phyloP scores from a whole-genome alignment of 2,329 filamentous ascomycete species.

The Colletotrichum gloeosporioides region DNA sequence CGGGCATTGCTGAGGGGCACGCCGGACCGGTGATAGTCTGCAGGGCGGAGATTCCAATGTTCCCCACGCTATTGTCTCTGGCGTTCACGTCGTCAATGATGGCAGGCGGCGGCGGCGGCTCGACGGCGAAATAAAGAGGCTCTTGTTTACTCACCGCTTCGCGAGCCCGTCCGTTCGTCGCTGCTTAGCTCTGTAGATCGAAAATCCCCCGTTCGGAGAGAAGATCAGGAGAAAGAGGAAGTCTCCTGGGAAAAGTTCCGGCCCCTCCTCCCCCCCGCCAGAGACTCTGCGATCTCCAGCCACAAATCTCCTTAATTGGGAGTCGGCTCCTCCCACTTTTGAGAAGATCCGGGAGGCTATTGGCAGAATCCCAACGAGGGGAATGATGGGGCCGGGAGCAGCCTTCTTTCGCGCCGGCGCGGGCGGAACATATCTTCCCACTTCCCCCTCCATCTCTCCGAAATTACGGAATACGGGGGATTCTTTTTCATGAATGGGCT shows the following conservation, averaged over 20 bases:
- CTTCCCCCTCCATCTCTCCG: background rate
- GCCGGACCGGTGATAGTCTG: background rate
- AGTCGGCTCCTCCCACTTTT: background rate
- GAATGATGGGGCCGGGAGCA: slow-evolving; percentile 1
- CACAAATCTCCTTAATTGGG: background rate
- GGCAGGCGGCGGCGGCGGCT: background rate
- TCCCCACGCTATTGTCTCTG: background rate
- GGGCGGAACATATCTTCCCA: background rate
- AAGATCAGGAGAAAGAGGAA: background rate
- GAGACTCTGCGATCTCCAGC: background rate
- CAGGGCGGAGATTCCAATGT: background rate
- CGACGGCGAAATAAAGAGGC: background rate
- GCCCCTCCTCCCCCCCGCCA: background rate
- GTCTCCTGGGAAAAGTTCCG: background rate
- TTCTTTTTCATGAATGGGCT: background rate
- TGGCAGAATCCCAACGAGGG: background rate
- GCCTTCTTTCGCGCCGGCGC: background rate
- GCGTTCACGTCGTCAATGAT: background rate
- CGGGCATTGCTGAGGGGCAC: background rate
- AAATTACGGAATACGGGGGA: background rate
- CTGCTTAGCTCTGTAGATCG: background rate
- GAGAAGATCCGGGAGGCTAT: background rate
- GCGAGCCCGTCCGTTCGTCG: background rate
- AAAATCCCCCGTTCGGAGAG: background rate
- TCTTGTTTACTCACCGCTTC: background rate